Base-by-base conservation (phyloP, 805 yeast species). In the Candida pseudoglaebosa region DNA sequence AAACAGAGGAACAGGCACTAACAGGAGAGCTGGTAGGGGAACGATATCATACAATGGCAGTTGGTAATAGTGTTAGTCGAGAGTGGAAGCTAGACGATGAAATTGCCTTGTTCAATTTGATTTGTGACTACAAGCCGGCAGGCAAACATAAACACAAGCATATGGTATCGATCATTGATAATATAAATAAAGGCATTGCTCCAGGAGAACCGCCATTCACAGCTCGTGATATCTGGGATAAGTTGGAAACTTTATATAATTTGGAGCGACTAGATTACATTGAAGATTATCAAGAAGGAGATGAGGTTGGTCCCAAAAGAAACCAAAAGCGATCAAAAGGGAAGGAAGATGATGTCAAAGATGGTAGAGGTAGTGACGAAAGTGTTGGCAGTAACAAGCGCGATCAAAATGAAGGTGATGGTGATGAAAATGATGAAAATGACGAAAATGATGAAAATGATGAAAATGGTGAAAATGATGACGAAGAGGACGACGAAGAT, bases 51-150 rank as follows among this genome's bases (percentile, higher is more conserved):
- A 12, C 26, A 22, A 22, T 22, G 26, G 26, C 26, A 8, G 26
- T 20, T 15, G n/a, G 9, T 13, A 21, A 32, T 9, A 13, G 19
- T 18, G 34, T 14, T 26, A 21, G 17, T 4, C 24, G 61, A 38
- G 47, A 38, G 16, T 84, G 93, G 91, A 61, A 68, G 12, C 52
- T 70, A 2, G 79, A 75, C 32, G 83, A 81, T 41, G 90, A 84
- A 51, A 75, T 78, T 24, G 67, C 70, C 43, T 67, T 84, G 18
- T 74, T 82, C 48, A 64, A 75, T 39, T 75, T 84, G 36, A 67
- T 82, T 1, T 77, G 87, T 46, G 79, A 75, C 49, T 71, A 67
- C 61, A 81, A 80, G 54, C 93, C 93, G 0, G 81, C 80, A 0
- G 95, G 95, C 1, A 52, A 55, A 22, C 51, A 65, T 38, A 71